phyloP scores from a whole-genome alignment of 1,284 basidiomycete genomes.

The Irpex sp. region DNA sequence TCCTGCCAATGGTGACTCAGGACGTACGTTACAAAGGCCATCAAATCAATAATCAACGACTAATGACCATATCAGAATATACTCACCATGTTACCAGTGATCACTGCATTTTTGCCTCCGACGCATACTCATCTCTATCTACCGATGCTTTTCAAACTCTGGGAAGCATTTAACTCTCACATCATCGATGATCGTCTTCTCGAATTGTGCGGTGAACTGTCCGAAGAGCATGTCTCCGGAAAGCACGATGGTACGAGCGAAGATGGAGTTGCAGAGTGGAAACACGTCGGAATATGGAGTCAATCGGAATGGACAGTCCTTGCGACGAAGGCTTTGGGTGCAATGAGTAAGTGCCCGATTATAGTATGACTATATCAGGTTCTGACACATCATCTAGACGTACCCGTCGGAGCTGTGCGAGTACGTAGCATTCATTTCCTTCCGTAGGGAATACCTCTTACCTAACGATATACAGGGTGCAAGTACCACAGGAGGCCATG shows the following conservation, averaged over 20 bases:
- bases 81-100: constrained; percentile 64
- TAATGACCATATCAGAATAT: constrained; percentile 41
- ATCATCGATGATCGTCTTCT: constrained; percentile 82
- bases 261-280: constrained; percentile 58
- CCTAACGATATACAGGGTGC: constrained; percentile 41
- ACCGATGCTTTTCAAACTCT: constrained; percentile 73
- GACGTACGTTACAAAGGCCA: constrained; percentile 39
- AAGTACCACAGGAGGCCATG: constrained; percentile 62
- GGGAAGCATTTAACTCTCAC: constrained; percentile 83
- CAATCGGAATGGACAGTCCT: constrained; percentile 84
- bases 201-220: constrained; percentile 75
- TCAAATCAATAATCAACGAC: constrained; percentile 5
- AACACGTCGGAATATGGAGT: constrained; percentile 87
- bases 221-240: constrained; percentile 76
- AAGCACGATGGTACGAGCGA: constrained; percentile 45
- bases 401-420: constrained; percentile 67
- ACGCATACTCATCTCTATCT: constrained; percentile 68
- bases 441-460: constrained; percentile 8
- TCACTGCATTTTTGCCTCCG: constrained; percentile 76
- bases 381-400: constrained; percentile 42
- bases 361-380: constrained; percentile 5
- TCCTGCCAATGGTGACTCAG: constrained; percentile 65
- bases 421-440: constrained; percentile 32
- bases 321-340: constrained; percentile 83
- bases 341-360: constrained; percentile 68